phyloP scores from a whole-genome alignment of 2,329 filamentous ascomycete species.

The Epichloe coenophiala region DNA sequence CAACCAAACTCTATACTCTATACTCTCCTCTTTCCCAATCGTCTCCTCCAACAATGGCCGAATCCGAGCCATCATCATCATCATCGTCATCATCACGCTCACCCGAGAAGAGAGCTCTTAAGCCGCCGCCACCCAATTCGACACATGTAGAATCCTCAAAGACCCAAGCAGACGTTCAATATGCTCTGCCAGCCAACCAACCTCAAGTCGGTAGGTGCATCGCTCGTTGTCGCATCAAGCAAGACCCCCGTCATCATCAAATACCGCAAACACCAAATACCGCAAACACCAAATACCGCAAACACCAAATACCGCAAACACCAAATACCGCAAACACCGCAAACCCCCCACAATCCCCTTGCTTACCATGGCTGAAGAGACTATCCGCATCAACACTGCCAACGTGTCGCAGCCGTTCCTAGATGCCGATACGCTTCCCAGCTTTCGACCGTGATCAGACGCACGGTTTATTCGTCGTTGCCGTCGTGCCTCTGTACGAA shows the following conservation, averaged over 20 bases:
- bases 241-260: not conserved
- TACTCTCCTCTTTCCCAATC: not conserved
- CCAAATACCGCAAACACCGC: not conserved
- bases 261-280: not conserved
- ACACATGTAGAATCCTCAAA: slow-evolving; percentile 14
- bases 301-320: not conserved
- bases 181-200: slow-evolving; percentile 15
- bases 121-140: slow-evolving; percentile 11
- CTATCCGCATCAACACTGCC: slow-evolving; percentile 15
- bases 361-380: slow-evolving; percentile 9
- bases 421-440: slow-evolving; percentile 15
- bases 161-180: slow-evolving; percentile 16
- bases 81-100: not conserved
- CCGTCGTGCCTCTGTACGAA: too few relatives aligned
- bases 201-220: slow-evolving; percentile 13
- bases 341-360: too few relatives aligned
- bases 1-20: too few relatives aligned
- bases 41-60: not conserved
- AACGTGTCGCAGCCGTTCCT: slow-evolving; percentile 22
- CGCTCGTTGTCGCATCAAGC: too few relatives aligned
- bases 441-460: slow-evolving; percentile 5
- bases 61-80: not conserved
- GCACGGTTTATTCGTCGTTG: too few relatives aligned
- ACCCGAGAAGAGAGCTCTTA: slow-evolving; percentile 13
- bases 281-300: not conserved